Conservation (phyloP, 2,329 filamentous ascomycete species). For the Fusarium sp. region DNA sequence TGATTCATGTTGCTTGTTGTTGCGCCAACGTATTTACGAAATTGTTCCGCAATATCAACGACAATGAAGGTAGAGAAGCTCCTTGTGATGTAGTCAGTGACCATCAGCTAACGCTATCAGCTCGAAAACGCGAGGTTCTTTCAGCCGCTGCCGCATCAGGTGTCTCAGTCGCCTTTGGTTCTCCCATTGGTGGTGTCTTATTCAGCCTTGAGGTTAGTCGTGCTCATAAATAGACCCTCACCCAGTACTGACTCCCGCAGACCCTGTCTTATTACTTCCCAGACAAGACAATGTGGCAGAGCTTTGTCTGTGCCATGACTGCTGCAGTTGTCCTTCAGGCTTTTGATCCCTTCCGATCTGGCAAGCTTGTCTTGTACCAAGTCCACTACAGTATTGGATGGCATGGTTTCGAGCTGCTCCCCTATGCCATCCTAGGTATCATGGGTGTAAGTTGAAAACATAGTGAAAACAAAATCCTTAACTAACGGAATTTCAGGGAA, state of each 20-base stretch:
- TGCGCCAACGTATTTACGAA: constrained; percentile 96
- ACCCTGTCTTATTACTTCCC: constrained; percentile 96
- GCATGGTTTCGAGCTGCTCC: constrained; percentile 94
- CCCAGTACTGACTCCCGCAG: constrained; percentile 11
- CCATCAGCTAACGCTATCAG: constrained; percentile 57
- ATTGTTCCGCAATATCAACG: constrained; percentile 80
- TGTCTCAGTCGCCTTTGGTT: constrained; percentile 93
- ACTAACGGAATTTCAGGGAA: constrained; percentile 64
- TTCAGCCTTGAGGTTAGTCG: constrained; percentile 85
- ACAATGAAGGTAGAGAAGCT: constrained; percentile 79
- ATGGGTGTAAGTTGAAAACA: constrained; percentile 68
- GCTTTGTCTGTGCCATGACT: constrained; percentile 99
- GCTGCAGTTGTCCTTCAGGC: constrained; percentile 93
- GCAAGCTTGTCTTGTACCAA: constrained; percentile 95
- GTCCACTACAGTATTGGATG: constrained; percentile 92
- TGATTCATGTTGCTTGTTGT: constrained; percentile 97
- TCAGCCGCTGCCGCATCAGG: constrained; percentile 93
- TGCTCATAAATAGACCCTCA: too few species aligned
- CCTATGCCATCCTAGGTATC: constrained; percentile 87
- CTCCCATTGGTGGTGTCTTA: constrained; percentile 92
- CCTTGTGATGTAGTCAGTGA: not conserved
- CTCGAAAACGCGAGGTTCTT: constrained; percentile 91
- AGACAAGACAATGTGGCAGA: constrained; percentile 99
- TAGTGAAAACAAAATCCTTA: not conserved
- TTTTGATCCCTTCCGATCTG: constrained; percentile 93